These are phyloP conservation scores for Volvariella volvacea DNA, from an alignment of 1,284 basidiomycete genomes.

Conservation along the genomic window DNA sequence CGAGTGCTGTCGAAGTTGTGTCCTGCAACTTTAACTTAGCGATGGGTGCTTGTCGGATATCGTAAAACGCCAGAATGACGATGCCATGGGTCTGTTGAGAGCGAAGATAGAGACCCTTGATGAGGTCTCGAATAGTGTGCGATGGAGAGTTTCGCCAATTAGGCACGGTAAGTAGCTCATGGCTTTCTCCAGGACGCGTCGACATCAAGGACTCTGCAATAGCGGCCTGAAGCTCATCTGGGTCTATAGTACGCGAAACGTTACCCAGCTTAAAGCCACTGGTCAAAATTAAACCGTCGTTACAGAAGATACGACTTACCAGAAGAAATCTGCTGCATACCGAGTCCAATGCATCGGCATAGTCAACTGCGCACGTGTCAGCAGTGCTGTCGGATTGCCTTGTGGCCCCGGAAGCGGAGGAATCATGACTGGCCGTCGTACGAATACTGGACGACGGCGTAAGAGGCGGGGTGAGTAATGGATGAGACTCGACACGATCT, in stretches of 20 bases:
- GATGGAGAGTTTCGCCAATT: constrained; percentile 16
- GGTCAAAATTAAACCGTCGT: background rate
- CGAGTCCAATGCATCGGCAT: constrained; percentile 15
- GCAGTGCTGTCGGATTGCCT: constrained; percentile 6
- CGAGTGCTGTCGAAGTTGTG: constrained; percentile 17
- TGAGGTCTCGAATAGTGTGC: constrained; percentile 12
- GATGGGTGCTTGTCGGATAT: constrained; percentile 46
- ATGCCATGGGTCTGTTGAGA: constrained; percentile 40
- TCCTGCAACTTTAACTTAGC: constrained; percentile 34
- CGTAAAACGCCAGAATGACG: constrained; percentile 57
- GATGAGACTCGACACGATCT: constrained; percentile 21
- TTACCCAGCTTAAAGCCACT: constrained; percentile 13
- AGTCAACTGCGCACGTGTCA: constrained; percentile 11
- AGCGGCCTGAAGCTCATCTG: constrained; percentile 26
- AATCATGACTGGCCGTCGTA: constrained; percentile 26
- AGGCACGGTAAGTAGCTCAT: background rate
- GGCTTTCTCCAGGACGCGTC: background rate
- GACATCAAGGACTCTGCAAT: constrained; percentile 17
- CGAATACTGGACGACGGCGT: constrained; percentile 42
- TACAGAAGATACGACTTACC: constrained; percentile 20
- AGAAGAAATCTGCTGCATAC: constrained; percentile 38
- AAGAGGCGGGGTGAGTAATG: constrained; percentile 48
- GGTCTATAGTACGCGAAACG: constrained; percentile 8
- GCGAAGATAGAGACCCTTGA: constrained; percentile 22
- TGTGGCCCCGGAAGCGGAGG: constrained; percentile 10